These are phyloP conservation scores for Alternaria solani DNA, from an alignment of 2,329 filamentous ascomycete genomes.

Conservation along the genomic window DNA sequence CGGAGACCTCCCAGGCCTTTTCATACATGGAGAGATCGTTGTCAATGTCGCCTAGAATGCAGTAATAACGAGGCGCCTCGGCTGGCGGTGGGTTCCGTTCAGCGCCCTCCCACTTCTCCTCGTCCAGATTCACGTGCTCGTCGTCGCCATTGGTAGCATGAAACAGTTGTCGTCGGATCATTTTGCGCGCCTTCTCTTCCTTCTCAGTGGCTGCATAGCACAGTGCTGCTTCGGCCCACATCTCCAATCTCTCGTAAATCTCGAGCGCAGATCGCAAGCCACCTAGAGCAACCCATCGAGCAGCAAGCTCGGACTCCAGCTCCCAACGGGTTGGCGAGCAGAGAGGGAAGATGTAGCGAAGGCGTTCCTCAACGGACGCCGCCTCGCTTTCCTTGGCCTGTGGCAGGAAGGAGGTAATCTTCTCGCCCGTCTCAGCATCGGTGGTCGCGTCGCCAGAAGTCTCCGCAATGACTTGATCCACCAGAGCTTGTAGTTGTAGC, in stretches of 20 bases:
- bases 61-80: constrained; percentile 87
- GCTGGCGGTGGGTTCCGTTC: constrained; percentile 75
- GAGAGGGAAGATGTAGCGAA: constrained; percentile 85
- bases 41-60: constrained; percentile 91
- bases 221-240: constrained; percentile 94
- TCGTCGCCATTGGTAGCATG: constrained; percentile 63
- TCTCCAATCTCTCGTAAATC: constrained; percentile 90
- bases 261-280: constrained; percentile 89
- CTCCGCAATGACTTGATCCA: constrained; percentile 93
- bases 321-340: constrained; percentile 90
- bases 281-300: constrained; percentile 89
- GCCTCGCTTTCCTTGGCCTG: constrained; percentile 77
- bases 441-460: constrained; percentile 60
- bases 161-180: constrained; percentile 83
- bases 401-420: constrained; percentile 82
- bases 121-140: constrained; percentile 52
- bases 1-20: constrained; percentile 87
- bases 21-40: constrained; percentile 77
- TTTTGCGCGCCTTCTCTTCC: constrained; percentile 81
- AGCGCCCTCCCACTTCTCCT: constrained; percentile 69
- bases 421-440: constrained; percentile 37
- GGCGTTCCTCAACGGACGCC: constrained; percentile 76
- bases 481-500: constrained; percentile 90
- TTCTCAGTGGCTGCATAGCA: constrained; percentile 82
- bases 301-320: constrained; percentile 89